Percentiles rank a stretch among this genome's conserved stretches.
Conservation (phyloP, 805 yeast genomes). For the Huiozyma naganishii region DNA sequence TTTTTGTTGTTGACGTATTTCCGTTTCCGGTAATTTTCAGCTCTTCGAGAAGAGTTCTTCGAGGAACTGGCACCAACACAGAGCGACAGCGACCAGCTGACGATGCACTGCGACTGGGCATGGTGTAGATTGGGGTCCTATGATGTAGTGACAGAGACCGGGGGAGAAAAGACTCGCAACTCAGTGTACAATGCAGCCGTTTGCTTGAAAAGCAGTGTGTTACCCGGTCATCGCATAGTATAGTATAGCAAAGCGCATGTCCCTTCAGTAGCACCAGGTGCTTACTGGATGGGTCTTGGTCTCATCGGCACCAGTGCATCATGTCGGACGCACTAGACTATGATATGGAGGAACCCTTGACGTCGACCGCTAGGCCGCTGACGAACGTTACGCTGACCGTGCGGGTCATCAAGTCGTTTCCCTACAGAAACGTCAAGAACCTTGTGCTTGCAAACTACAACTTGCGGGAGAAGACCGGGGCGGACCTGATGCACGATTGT, state of each 20-base stretch:
- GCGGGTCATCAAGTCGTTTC: slow-evolving; percentile 82
- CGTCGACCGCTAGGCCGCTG: slow-evolving; percentile 63
- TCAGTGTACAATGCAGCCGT: too few relatives aligned
- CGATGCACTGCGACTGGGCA: too few relatives aligned
- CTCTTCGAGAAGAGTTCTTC: not conserved
- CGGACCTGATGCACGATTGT: slow-evolving; percentile 46
- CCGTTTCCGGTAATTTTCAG: not conserved
- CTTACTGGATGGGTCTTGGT: too few relatives aligned
- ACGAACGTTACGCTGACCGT: slow-evolving; percentile 68
- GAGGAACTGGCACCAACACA: too few relatives aligned
- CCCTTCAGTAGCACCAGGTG: too few relatives aligned
- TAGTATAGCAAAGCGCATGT: too few relatives aligned
- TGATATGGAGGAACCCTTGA: slow-evolving; percentile 59
- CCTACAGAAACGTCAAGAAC: slow-evolving; percentile 78
- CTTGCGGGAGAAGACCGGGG: slow-evolving; percentile 56
- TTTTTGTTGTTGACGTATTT: not conserved
- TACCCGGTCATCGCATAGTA: too few relatives aligned
- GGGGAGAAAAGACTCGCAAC: too few relatives aligned
- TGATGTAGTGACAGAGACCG: not conserved
- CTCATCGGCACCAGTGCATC: not conserved
- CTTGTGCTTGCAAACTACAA: slow-evolving; percentile 60
- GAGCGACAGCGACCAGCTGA: too few relatives aligned
- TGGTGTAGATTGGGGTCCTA: not conserved
- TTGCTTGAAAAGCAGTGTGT: too few relatives aligned
- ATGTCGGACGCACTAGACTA: slow-evolving; percentile 10